phyloP scores from a whole-genome alignment of 148 eudicot species.

The Fagopyrum esculentum region DNA sequence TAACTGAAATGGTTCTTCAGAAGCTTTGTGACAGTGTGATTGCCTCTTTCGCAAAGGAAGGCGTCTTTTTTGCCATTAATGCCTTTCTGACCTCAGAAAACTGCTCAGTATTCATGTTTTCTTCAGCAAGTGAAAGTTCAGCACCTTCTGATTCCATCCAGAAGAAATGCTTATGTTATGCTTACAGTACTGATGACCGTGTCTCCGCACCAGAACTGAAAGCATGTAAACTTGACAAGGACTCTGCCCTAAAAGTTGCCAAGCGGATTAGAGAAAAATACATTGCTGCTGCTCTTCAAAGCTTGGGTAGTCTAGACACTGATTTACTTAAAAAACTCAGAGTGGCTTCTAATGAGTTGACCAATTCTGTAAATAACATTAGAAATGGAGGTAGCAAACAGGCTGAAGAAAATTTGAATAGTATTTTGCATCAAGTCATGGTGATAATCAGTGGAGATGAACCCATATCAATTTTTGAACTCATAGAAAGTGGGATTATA shows the following conservation, averaged over 20 bases:
- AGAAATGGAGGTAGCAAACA: constrained; percentile 20
- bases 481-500: constrained; percentile 81
- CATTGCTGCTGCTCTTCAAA: constrained; percentile 33
- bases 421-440: constrained; percentile 48
- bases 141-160: constrained; percentile 23
- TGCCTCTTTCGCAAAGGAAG: constrained; percentile 75
- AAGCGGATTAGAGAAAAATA: constrained; percentile 46
- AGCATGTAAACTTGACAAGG: constrained; percentile 62
- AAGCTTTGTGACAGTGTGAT: constrained; percentile 58
- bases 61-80: constrained; percentile 68
- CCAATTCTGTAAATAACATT: constrained; percentile 32
- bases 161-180: constrained; percentile 67
- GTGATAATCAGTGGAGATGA: constrained; percentile 52
- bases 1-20: constrained; percentile 59
- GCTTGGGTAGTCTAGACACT: constrained; percentile 47
- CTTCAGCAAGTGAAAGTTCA: constrained; percentile 27
- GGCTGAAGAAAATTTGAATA: constrained; percentile 43
- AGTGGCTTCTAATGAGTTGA: constrained; percentile 42
- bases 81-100: constrained; percentile 48
- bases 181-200: constrained; percentile 32
- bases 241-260: constrained; percentile 53
- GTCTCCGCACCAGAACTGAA: constrained; percentile 29
- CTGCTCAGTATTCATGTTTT: constrained; percentile 38
- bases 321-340: constrained; percentile 63
- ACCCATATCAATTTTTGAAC: constrained; percentile 83